Base-by-base conservation (phyloP, 2,329 filamentous ascomycete species). In the Teratosphaeria zuluensis region DNA sequence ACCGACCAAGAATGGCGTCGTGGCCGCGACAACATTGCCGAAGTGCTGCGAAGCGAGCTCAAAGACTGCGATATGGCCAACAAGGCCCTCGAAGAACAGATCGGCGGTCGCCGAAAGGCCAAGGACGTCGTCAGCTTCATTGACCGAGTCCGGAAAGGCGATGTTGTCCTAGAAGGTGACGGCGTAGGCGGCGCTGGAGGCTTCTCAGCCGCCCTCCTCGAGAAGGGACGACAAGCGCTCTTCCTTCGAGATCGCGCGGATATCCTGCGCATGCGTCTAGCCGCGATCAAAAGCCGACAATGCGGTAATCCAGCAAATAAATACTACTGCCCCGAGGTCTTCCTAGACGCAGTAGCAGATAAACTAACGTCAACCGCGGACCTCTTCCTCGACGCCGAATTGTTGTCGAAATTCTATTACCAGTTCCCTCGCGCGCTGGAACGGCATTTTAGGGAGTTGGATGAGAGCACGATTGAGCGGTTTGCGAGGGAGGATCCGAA, bases 361-460 rank as follows among this genome's bases (percentile, higher is more conserved):
- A 97, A 97, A 75, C 83, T 99, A 54, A 95, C 92, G 2, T 88
- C 90, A 1, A 99, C 94, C 0, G 92, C 94, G 1, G 94, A 99
- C 8, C 84, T 99, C 0, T 99, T 99, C 80, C 82, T 99, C 32
- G 96, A 99, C 69, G 94, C 97, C 11, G 95, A 99, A 76, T 82
- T 99, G 21, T 83, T 99, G 19, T 92, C 89, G 1, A 95, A 99
- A 70, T 99, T 97, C 73, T 96, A 96, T 77, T 96, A 96, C 76
- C 91, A 80, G 70, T 99, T 99, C 74, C 94, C 94, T 0, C 84
- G 94, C 46, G 91, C 96, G 71, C 82, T 99, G 12, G 94, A 99
- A 72, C 78, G 87, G 60, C 84, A 92, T 35, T 85, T 99, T 11
- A 90, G 92, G 53, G 84, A 61, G 84, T 84, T 35, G 46, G 71